Conservation (phyloP, 2,329 filamentous ascomycete species). For the Diaporthe citrichinensis region DNA sequence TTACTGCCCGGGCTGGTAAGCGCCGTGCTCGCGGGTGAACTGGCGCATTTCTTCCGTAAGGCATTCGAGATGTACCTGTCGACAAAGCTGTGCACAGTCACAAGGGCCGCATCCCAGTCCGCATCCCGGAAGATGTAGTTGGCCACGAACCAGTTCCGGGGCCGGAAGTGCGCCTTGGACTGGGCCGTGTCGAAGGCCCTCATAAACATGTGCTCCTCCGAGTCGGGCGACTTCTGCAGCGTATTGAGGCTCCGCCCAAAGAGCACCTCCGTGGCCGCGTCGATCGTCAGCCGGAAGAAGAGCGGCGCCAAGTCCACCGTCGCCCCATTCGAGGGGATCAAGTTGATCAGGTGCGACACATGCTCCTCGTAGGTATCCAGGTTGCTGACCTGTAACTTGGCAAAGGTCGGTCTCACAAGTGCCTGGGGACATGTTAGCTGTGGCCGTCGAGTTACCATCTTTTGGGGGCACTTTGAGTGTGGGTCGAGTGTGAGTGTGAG, state of each 20-base stretch:
- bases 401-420: slow-evolving; percentile 16
- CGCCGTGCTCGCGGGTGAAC: slow-evolving; percentile 19
- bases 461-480: no score
- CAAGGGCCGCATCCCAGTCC: slow-evolving; percentile 23
- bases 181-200: slow-evolving; percentile 22
- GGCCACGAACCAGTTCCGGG: slow-evolving; percentile 26
- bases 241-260: slow-evolving; percentile 29
- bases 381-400: slow-evolving; percentile 21
- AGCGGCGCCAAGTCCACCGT: slow-evolving; percentile 33
- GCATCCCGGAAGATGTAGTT: slow-evolving; percentile 29
- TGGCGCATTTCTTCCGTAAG: slow-evolving; percentile 24
- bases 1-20: slow-evolving; percentile 13
- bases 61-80: slow-evolving; percentile 29
- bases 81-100: slow-evolving; percentile 29
- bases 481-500: background rate
- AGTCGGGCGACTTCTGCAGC: slow-evolving; percentile 16
- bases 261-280: slow-evolving; percentile 21
- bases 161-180: slow-evolving; percentile 20
- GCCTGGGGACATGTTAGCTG: slow-evolving; percentile 5
- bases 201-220: slow-evolving; percentile 30
- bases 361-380: slow-evolving; percentile 28
- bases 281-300: slow-evolving; percentile 22
- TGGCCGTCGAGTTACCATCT: no score
- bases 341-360: slow-evolving; percentile 24
- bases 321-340: slow-evolving; percentile 26